Evolutionary conservation across 768 basidiomycete species (phyloP).

Genomic region (Gautieria morchelliformis): DNA sequence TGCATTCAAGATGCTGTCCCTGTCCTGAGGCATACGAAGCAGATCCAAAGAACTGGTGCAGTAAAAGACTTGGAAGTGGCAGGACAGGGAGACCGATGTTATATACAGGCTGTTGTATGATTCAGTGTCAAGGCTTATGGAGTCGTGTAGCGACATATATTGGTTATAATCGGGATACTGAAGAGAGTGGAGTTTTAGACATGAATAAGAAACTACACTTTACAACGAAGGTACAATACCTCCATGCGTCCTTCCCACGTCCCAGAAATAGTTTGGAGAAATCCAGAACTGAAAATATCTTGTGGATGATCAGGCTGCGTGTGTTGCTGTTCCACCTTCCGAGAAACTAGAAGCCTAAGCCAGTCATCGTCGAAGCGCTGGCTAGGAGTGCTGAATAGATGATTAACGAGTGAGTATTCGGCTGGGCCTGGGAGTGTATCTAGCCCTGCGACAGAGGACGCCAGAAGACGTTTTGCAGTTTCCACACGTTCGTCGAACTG

Average conservation of each 20-base stretch:
- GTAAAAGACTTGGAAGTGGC: not conserved
- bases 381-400: not conserved
- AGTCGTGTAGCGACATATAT: not conserved
- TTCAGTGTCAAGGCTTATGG: not conserved
- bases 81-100: not conserved
- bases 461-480: not conserved
- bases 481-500: not conserved
- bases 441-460: not conserved
- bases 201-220: not conserved
- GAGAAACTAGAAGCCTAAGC: not conserved
- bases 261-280: not conserved
- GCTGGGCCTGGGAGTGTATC: no score
- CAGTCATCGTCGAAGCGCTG: not conserved
- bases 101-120: not conserved
- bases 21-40: not conserved
- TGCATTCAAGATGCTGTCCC: not conserved
- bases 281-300: not conserved
- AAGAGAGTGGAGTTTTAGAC: no score
- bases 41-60: not conserved
- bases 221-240: not conserved
- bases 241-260: slow-evolving; percentile 1
- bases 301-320: no score
- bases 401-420: not conserved
- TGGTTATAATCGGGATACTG: not conserved
- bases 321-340: no score